Base-by-base conservation (phyloP, 176 grass and related monocot genomes). In the Bolboschoenus planiculmis region DNA sequence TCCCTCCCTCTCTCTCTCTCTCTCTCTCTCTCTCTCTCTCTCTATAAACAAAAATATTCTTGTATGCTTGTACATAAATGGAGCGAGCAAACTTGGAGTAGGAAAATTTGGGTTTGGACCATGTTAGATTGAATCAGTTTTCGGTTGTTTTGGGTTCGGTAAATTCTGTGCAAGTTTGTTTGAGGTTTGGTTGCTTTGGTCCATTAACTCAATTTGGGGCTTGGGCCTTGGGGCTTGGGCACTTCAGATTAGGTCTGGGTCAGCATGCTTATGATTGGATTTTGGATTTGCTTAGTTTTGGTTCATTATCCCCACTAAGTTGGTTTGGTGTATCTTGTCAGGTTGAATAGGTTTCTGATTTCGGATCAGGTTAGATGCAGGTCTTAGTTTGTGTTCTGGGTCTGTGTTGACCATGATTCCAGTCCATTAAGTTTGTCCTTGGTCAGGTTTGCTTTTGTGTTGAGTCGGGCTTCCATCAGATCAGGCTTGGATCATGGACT, bases 11-110 rank as follows among this genome's bases (percentile, higher is more conserved):
- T 62, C 7, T 43, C 27, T 79, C 5, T 56, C 11, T 40, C 46
- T 83, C 34, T n/a, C 18, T 77, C 37, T 81, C 37, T 81, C 79
- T 64, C 2, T 81, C 33, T 62, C 7, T 43, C 27, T 79, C 5
- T 56, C 11, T 31, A 27, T 24, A 15, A 20, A 29, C 4, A 58
- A 58, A 57, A 39, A 14, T 80, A 34, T 23, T 36, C 21, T 31
- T 60, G 35, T 40, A 40, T 56, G 51, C 16, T 36, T 47, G 11
- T 46, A 26, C 23, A 50, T 26, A 16, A 75, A 50, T 50, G 14
- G 71, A 75, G 71, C 30, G 10, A 3, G 14, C 11, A 16, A 75
- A 75, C 5, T 7, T 30, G 40, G 40, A 73, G 33, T 27, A 26
- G 20, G 74, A 31, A 31, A 30, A 50, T 5, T 31, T 16, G 20